Base-by-base conservation (phyloP, 2,329 filamentous ascomycete species). In the Cordyceps javanica region DNA sequence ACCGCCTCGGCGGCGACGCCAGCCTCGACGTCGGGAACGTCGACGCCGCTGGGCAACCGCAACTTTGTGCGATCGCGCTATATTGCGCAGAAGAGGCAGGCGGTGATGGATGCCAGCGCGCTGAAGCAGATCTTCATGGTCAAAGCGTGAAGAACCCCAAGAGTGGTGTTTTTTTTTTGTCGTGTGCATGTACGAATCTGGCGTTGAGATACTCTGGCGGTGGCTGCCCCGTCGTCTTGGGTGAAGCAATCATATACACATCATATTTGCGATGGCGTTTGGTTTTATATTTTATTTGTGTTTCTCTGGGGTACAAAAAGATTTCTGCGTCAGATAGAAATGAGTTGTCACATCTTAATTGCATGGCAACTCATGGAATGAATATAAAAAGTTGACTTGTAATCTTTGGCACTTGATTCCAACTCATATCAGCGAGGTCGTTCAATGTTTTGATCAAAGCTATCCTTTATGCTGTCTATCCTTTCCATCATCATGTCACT, bases 31-130 rank as follows among this genome's bases (percentile, higher is more conserved):
- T 75, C 76, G 49, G 75, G 73, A 55, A 75, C 72, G 46, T 76
- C 76, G 28, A 79, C 75, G 30, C 77, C 78, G 59, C 75, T 70
- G 60, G 73, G 72, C 9, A 84, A 81, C 50, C 82, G 91, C 62
- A 89, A 92, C 69, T 82, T 88, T 56, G 84, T 92, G 48, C 80
- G 93, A 62, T 85, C 89, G 63, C 82, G 90, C 60, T 90, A 92
- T 71, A 96, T 97, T 66, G 88, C 88, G 58, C 90, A 94, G 65
- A 97, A 97, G 77, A 86, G 85, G 66, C 83, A 87, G 75, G 91
- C 92, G 2, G 82, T 91, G 59, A 82, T 91, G 75, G 89, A 97
- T 70, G 81, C 86, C 50, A 85, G 88, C 67, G 90, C 91, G 14
- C 73, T 97, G 67, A 93, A 92, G 70, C 91, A 97, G 83, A 89